Base-by-base conservation (phyloP, 257 asterid species). In the Ilex asprella region DNA sequence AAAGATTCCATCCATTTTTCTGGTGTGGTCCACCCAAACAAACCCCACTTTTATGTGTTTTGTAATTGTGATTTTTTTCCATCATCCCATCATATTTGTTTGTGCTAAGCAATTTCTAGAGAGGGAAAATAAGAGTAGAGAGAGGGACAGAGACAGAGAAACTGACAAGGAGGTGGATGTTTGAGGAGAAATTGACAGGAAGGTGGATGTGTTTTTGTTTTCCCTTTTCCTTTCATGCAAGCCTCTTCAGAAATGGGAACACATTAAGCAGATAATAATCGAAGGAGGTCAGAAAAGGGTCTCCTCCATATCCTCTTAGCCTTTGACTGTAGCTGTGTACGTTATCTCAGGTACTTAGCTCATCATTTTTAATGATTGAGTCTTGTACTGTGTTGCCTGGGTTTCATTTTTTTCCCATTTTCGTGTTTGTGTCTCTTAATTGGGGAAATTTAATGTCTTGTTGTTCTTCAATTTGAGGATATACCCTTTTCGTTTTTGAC, bases 1-100 rank as follows among this genome's bases (percentile, higher is more conserved):
- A 69, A 70, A 67, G 74, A 69, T 57, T 57, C 75, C 75, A 58
- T 15, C 75, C 66, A 61, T 50, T 61, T 70, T 61, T 11, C 4
- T 7, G 41, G 5, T 4, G 54, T 62, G 70, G 67, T 54, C 77
- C 72, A 62, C 68, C 68, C 53, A 66, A 66, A 61, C 52, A 66
- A 30, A 29, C 66, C 76, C 67, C 69, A 62, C 68, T 47, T 39
- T 49, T 58, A 58, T 67, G 67, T 66, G 30, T 64, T 21, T 58
- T 10, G 16, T 44, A 67, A 32, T 43, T 60, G 61, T 63, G 47
- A 35, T n/a, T 58, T 27, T 32, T 53, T 55, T 51, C 54, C 51
- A 29, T 16, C 43, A 59, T 54, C 55, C 49, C 31, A 67, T 55
- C 59, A 59, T 65, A n/a, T 60, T 60, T 65, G 15, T 39, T 56